A percentile compares a stretch with the other conserved stretches of the same genome.
phyloP scores from a whole-genome alignment of 78 protist genomes.

The Acrasis kona region DNA sequence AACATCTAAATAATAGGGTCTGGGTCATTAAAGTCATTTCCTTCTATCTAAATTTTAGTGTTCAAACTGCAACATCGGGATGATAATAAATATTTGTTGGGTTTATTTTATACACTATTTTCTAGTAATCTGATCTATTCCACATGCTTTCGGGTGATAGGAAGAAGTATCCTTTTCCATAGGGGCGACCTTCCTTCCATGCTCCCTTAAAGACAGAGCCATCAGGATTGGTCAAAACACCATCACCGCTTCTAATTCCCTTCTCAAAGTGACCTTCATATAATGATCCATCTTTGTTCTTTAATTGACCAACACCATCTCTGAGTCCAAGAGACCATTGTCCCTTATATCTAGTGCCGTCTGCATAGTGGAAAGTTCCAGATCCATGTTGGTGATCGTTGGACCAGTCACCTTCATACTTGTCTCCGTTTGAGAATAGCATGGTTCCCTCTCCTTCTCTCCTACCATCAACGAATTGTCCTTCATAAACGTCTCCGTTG shows the following conservation, averaged over 20 bases:
- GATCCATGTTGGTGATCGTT: not conserved
- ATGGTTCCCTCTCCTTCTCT: not conserved
- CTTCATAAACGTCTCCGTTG: conserved; percentile 48
- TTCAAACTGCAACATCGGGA: no score
- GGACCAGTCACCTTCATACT: conserved; percentile 13
- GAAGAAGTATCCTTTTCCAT: conserved; percentile 28
- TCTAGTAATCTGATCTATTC: no score
- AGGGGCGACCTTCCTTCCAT: conserved; percentile 5
- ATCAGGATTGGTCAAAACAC: conserved; percentile 13
- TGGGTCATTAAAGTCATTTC: no score
- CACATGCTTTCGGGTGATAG: no score
- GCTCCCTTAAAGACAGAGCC: conserved; percentile 25
- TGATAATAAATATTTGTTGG: no score
- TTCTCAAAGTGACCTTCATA: conserved; percentile 34
- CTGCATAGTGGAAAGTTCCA: not conserved
- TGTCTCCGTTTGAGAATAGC: not conserved
- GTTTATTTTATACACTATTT: no score
- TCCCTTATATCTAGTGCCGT: conserved; percentile 36
- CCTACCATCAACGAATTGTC: conserved; percentile 33
- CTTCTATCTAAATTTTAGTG: no score
- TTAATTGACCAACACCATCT: not conserved
- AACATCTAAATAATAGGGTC: no score
- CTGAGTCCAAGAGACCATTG: no score
- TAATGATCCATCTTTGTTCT: not conserved
- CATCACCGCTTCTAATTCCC: not conserved